These are phyloP conservation scores for Entomortierella parvispora DNA, from an alignment of 192 early-diverging fungal genomes.

Conservation along the genomic window DNA sequence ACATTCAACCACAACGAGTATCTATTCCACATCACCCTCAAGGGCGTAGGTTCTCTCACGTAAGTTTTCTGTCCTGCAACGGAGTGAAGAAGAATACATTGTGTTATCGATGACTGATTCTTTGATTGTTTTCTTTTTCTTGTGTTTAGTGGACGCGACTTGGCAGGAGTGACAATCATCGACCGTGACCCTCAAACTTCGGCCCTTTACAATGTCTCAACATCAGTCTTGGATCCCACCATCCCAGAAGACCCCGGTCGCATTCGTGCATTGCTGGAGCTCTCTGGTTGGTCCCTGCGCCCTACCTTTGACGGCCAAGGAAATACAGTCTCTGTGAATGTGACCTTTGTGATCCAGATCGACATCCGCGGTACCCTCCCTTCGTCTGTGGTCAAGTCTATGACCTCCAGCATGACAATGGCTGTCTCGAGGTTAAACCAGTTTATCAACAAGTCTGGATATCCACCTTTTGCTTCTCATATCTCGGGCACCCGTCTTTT, in stretches of 20 bases:
- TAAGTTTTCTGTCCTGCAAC: constrained; percentile 14
- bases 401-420: constrained; percentile 58
- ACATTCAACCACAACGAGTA: constrained; percentile 63
- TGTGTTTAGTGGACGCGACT: constrained; percentile 55
- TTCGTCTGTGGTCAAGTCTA: constrained; percentile 48
- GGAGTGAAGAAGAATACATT: too few relatives aligned
- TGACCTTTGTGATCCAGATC: constrained; percentile 59
- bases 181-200: constrained; percentile 60
- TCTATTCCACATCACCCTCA: constrained; percentile 52
- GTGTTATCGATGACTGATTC: too few relatives aligned
- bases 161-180: constrained; percentile 58
- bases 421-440: constrained; percentile 55
- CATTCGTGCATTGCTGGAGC: constrained; percentile 53
- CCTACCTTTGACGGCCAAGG: constrained; percentile 58
- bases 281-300: constrained; percentile 62
- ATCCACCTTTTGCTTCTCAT: constrained; percentile 63
- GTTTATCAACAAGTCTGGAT: constrained; percentile 57
- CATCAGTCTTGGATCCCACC: constrained; percentile 57
- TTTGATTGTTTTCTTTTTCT: constrained; percentile 1
- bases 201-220: constrained; percentile 56
- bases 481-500: constrained; percentile 58
- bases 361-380: constrained; percentile 60
- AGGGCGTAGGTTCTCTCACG: constrained; percentile 52
- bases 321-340: constrained; percentile 47
- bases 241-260: constrained; percentile 58